Evolutionary conservation across 2,329 filamentous ascomycete species (phyloP).

Genomic region (Fusarium sublunatum): DNA sequence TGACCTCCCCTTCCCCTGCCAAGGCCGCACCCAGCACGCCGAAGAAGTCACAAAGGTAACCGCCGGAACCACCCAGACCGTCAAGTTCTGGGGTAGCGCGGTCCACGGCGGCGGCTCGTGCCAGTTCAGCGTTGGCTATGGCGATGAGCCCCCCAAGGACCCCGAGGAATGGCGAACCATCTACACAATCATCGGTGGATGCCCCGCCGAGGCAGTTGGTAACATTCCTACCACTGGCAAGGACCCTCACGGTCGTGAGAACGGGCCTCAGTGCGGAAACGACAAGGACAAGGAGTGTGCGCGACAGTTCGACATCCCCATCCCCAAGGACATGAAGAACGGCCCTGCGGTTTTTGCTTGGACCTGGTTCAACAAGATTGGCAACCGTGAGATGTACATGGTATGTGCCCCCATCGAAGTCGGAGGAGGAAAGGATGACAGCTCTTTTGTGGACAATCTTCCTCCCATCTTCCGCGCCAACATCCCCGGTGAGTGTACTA

Average conservation of each 20-base stretch:
- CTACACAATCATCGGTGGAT: constrained; percentile 44
- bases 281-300: constrained; percentile 41
- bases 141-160: constrained; percentile 33
- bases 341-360: constrained; percentile 76
- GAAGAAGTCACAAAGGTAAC: constrained; percentile 42
- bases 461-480: constrained; percentile 43
- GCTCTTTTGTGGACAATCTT: constrained; percentile 30
- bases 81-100: constrained; percentile 47
- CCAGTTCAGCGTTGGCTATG: constrained; percentile 45
- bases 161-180: constrained; percentile 39
- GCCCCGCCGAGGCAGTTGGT: constrained; percentile 41
- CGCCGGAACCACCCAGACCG: constrained; percentile 36
- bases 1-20: constrained; percentile 42
- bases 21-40: constrained; percentile 32
- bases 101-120: constrained; percentile 46
- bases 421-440: constrained; percentile 51
- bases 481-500: constrained; percentile 43
- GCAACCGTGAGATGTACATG: constrained; percentile 89
- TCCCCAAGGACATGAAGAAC: constrained; percentile 46
- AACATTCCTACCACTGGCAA: constrained; percentile 21
- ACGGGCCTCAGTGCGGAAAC: constrained; percentile 39
- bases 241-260: constrained; percentile 37
- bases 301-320: constrained; percentile 42
- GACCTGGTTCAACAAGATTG: constrained; percentile 82
- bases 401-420: constrained; percentile 80